phyloP scores from a whole-genome alignment of 257 asterid genomes.

The Datura wrightii region DNA sequence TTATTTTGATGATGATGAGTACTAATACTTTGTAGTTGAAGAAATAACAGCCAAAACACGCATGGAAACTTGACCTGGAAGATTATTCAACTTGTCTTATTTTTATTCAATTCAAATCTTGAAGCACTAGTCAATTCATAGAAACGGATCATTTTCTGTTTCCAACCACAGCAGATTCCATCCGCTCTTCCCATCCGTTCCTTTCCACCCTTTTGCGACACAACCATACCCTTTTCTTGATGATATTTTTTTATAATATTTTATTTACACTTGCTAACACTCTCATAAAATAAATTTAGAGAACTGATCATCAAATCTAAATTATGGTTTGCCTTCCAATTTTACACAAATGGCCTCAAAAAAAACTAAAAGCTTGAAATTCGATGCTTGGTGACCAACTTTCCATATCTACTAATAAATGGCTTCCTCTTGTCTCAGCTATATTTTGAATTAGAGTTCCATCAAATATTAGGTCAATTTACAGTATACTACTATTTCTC shows the following conservation, averaged over 20 bases:
- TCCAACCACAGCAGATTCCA: no score
- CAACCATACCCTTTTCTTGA: background rate
- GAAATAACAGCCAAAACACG: no score
- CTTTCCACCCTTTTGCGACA: background rate
- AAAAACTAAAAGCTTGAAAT: background rate
- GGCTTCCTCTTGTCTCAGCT: background rate
- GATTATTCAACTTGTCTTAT: conserved; percentile 9
- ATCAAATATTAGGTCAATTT: background rate
- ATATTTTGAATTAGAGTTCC: no score
- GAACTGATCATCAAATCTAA: background rate
- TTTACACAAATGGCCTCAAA: background rate
- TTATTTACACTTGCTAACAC: background rate
- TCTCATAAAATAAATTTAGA: background rate
- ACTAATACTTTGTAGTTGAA: no score
- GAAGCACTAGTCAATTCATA: conserved; percentile 37
- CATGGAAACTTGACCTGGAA: conserved; percentile 46
- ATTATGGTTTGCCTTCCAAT: background rate
- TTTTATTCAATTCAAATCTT: conserved; percentile 42
- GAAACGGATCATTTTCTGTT: background rate
- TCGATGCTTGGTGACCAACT: background rate
- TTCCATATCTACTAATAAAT: background rate
- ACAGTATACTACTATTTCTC: background rate
- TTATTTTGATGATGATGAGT: no score
- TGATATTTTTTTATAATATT: background rate
- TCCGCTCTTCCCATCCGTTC: background rate